Conservation (phyloP, 805 yeast species). For the Cyberlindnera mississippiensis region DNA sequence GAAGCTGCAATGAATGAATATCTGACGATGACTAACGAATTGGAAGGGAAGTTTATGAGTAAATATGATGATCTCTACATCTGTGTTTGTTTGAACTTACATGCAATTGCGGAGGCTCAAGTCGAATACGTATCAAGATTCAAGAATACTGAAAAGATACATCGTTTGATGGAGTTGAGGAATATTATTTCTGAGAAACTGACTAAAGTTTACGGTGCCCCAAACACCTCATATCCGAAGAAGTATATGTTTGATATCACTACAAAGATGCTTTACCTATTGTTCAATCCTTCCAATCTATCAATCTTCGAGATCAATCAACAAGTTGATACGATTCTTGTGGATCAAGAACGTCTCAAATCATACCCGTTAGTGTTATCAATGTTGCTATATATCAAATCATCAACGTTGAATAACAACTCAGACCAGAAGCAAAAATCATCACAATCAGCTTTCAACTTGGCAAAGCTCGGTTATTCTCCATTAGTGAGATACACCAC, state of each 20-base stretch:
- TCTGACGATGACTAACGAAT: slow-evolving; percentile 1
- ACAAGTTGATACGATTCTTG: slow-evolving; percentile 5
- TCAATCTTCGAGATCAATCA: slow-evolving; percentile 19
- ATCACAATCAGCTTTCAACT: slow-evolving; percentile 26
- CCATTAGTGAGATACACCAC: slow-evolving; percentile 24
- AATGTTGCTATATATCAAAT: slow-evolving; percentile 22
- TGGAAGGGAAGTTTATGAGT: not conserved
- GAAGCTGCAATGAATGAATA: slow-evolving; percentile 14
- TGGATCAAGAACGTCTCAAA: slow-evolving; percentile 18
- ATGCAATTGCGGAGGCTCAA: slow-evolving; percentile 16
- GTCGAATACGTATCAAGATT: slow-evolving; percentile 10
- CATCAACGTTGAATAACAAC: slow-evolving; percentile 24
- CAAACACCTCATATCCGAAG: slow-evolving; percentile 4
- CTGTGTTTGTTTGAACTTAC: slow-evolving; percentile 12
- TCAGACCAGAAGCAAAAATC: slow-evolving; percentile 29
- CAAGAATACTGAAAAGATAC: slow-evolving; percentile 1
- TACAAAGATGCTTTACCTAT: slow-evolving; percentile 8
- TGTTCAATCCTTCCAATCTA: slow-evolving; percentile 16
- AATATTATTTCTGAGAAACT: slow-evolving; percentile 5
- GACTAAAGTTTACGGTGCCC: slow-evolving; percentile 1
- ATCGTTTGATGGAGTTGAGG: slow-evolving; percentile 8
- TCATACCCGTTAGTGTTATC: slow-evolving; percentile 21
- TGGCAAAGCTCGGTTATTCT: slow-evolving; percentile 25
- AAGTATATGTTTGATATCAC: slow-evolving; percentile 18
- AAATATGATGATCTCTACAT: slow-evolving; percentile 17